phyloP scores from a whole-genome alignment of 169 alveolate species.

The Perkinsus olseni region DNA sequence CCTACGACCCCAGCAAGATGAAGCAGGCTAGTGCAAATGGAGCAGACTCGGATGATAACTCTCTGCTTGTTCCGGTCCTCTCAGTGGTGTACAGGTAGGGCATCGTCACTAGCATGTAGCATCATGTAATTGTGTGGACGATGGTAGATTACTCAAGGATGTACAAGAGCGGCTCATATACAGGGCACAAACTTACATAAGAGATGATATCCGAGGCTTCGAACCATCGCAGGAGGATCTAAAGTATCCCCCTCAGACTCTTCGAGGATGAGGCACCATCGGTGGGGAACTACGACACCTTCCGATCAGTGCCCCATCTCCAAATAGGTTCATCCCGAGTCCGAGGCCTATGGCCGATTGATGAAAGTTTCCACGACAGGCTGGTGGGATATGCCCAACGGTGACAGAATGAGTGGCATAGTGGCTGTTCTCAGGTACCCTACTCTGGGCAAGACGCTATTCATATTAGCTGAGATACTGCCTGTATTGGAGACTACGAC shows the following conservation, averaged over 20 bases:
- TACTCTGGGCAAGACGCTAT: background rate
- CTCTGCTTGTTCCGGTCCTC: background rate
- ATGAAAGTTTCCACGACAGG: background rate
- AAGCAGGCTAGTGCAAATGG: background rate
- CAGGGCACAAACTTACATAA: background rate
- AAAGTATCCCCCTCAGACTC: background rate
- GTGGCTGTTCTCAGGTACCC: background rate
- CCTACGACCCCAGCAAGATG: background rate
- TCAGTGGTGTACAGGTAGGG: background rate
- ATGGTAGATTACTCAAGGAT: background rate
- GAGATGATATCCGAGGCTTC: constrained; percentile 10
- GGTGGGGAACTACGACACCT: background rate
- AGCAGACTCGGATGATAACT: background rate
- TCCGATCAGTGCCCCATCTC: background rate
- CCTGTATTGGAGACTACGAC: constrained; percentile 6
- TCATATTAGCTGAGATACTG: background rate
- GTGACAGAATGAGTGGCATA: background rate
- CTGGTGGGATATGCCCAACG: background rate
- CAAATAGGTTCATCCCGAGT: background rate
- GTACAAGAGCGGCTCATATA: constrained; percentile 13
- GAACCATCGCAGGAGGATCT: background rate
- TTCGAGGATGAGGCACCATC: background rate
- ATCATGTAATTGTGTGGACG: background rate
- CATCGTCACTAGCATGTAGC: background rate
- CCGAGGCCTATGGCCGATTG: background rate